Base-by-base conservation (phyloP, 257 asterid genomes). In the Ocimum tenuiflorum region DNA sequence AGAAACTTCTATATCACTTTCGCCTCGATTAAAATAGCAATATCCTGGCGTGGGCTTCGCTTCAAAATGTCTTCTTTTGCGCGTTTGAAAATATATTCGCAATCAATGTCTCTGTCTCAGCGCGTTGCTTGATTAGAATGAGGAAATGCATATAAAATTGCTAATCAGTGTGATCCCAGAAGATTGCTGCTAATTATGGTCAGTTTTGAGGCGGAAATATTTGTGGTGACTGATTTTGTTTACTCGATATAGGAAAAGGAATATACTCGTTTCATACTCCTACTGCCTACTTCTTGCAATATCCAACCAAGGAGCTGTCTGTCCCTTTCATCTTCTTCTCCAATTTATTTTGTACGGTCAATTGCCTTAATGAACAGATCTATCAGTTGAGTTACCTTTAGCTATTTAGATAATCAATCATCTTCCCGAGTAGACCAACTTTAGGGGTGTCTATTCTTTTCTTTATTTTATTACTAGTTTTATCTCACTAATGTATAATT, bases 1-100 rank as follows among this genome's bases (percentile, higher is more conserved):
- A 65, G 69, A 79, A 69, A 53, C 54, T 55, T 65, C 68, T 22
- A 7, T 0, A 6, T 23, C 41, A 36, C 22, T 36, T 12, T 43
- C 35, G 8, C 29, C 51, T 3, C 63, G 1, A 14, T 17, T 59
- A 46, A 20, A 38, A 71, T 31, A 58, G 46, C 65, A 53, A 22
- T 57, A 68, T 73, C 53, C 68, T n/a, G 70, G 45, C 61, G 65
- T 67, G 73, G 70, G 67, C 50, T 58, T 72, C 51, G 75, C 43
- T 48, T 75, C 68, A 20, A 18, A 33, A 55, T 36, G 31, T 13
- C 43, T 14, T 8, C 55, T 69, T 47, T 19, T 6, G 51, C 51
- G 42, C 11, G 22, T 6, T 52, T 24, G 8, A 15, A 10, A 23
- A 57, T 42, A 47, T 39, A 19, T 39, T 8, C 13, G 18, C 27